Base-by-base conservation (phyloP, 2,329 filamentous ascomycete genomes). In the Aspergillus eucalypticola region DNA sequence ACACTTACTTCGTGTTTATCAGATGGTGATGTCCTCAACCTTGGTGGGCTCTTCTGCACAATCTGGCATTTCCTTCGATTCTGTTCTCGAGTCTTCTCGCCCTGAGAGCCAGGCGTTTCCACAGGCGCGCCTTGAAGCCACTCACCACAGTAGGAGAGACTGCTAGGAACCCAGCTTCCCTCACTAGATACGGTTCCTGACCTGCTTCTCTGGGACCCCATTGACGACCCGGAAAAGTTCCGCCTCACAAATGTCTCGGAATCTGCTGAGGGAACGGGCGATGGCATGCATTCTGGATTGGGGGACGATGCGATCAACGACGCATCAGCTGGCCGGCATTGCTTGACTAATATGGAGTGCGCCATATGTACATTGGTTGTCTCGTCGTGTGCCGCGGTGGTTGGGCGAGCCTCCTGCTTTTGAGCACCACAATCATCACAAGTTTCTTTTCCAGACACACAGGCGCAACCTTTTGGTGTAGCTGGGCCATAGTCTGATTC, bases 41-140 rank as follows among this genome's bases (percentile, higher is more conserved):
- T 67, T 3, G 71, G 69, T 29, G 70, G 68, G 58, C 69, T 71
- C 39, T 75, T 69, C 60, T 76, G 73, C 8, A 76, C 71, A 46
- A 76, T 76, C 56, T 76, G 75, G 25, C 67, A 72, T 58, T 75
- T 76, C 8, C 75, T 66, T 44, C 75, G 65, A 32, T 72, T 76
- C 23, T 61, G 64, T 52, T 75, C 71, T 51, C 62, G 66, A 29
- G 70, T 61, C 27, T 61, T 67, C 42, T 68, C 64, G 50, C 69
- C 64, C 29, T 68, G 61, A 17, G 64, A 66, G 17, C 69, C 67
- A 27, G 66, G 46, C 1, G 65, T 69, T 15, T 75, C 74, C n/a
- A 66, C 46, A 2, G 74, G 74, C 5, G 76, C 75, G 8, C 71
- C 67, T 56, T 77, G 73, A 13, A 77, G 69, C 75, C 75, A 77